A percentile compares a stretch with the other conserved stretches of the same genome.
These are phyloP conservation scores for Aureobasidium lini DNA, from an alignment of 2,329 filamentous ascomycete genomes.

Conservation along the genomic window DNA sequence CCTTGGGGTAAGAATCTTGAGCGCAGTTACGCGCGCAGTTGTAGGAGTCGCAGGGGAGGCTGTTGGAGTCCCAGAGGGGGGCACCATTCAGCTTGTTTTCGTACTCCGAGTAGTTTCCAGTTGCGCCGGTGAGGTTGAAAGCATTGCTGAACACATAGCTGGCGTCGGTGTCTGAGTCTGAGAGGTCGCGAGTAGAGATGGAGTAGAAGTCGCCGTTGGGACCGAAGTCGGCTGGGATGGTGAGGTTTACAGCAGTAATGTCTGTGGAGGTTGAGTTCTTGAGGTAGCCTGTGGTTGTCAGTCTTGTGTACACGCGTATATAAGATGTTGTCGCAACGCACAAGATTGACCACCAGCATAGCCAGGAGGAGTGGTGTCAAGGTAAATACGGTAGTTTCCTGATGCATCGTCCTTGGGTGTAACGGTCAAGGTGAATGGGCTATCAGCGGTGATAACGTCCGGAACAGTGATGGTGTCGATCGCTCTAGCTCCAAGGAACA, in stretches of 20 bases:
- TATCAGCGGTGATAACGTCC: conserved; percentile 19
- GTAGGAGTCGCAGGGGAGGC: conserved; percentile 24
- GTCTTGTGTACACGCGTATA: not conserved
- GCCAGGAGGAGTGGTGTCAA: conserved; percentile 27
- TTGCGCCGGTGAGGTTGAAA: conserved; percentile 24
- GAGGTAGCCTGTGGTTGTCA: conserved; percentile 24
- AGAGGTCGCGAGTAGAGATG: conserved; percentile 21
- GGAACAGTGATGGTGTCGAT: conserved; percentile 24
- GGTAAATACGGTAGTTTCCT: conserved; percentile 27
- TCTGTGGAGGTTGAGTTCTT: conserved; percentile 26
- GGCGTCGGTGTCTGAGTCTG: conserved; percentile 17
- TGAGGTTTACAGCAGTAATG: conserved; percentile 23
- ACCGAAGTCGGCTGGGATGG: conserved; percentile 27
- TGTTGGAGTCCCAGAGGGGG: conserved; percentile 25
- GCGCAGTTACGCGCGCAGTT: conserved; percentile 26
- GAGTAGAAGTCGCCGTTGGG: conserved; percentile 26
- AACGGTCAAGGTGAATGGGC: conserved; percentile 28
- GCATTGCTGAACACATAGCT: conserved; percentile 21
- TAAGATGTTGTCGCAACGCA: conserved; percentile 2
- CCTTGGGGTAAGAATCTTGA: conserved; percentile 21
- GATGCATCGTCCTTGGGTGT: conserved; percentile 26
- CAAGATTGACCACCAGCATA: conserved; percentile 26
- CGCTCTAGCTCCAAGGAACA: conserved; percentile 15
- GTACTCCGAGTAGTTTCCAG: conserved; percentile 21
- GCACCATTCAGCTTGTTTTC: conserved; percentile 23